Base-by-base conservation (phyloP, 1,139 yeast genomes). In the Kodamaea plutei region DNA sequence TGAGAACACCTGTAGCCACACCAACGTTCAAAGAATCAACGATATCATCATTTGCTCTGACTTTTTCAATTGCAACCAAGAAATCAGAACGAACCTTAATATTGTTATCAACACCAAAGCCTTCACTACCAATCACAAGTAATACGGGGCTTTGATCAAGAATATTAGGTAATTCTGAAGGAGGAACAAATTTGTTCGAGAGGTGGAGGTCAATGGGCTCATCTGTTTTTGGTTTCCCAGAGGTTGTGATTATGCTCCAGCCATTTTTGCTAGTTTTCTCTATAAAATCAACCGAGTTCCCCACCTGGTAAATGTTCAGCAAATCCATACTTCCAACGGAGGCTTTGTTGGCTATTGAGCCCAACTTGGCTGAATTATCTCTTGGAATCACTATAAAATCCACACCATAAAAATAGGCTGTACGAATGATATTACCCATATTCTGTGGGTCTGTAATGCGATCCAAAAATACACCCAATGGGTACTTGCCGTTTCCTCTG, bases 391-490 rank as follows among this genome's bases (percentile, higher is more conserved):
- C 75, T 9, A 88, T 62, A 45, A 85, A 84, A 54, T 88, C 96
- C 2, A 73, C 95, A 3, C 96, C 96, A 24, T 88, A 64, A 54
- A 72, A 88, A 55, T 78, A 84, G 0, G 95, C 93, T 1, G 89
- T 74, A 48, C 97, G 65, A 19, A 87, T 58, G 28, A 89, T 78
- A 20, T 94, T 94, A 2, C 97, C 97, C 45, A 85, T 66, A 50
- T 89, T 89, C 52, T 85, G 95, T 1, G 96, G 94, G 51, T 89
- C 96, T 4, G 88, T 79, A 31, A 89, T 70, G 38, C 84, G 89
- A 54, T 88, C 96, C 25, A 88, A 57, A 46, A 73, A 85, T 4
- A 88, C 46, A 0, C 91, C 96, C 11, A 88, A 48, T 1, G 96
- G 95, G 44, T 61, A 64, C 22, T 55, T 56, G 6, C 26, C 28